Evolutionary conservation across 1,284 basidiomycete species (phyloP), one percentile per base, ranked within the genome.

Genomic region (Sanghuangporus baumii): DNA sequence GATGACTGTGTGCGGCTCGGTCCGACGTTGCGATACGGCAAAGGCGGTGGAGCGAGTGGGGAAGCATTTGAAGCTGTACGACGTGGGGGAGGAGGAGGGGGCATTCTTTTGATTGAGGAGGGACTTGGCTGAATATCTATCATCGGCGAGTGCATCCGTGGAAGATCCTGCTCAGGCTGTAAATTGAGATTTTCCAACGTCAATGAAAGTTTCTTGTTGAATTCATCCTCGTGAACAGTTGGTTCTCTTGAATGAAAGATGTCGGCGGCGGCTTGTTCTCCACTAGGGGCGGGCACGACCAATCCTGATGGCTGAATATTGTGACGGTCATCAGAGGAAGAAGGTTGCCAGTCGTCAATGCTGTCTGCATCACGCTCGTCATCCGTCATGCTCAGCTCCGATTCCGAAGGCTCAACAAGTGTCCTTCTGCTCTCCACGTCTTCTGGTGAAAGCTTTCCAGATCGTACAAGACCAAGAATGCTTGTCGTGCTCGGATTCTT

Each of bases 81-180:
- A n/a, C 62, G 56, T 4, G 67, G 67, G 31, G 63, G 57, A 16
- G 67, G 64, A 3, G 67, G 67, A 1, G 67, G 67, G 34, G 56
- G 62, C 23, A 60, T 60, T 20, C 62, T 52, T 26, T 64, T 64
- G 41, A 59, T 52, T 8, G 62, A 55, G 8, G 55, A 61, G 34
- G 46, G 41, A n/a, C 58, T 38, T 16, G 43, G 43, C 20, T 46
- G 43, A n/a, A 14, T 18, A 18, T 46, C 43, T 46, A 18, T 46
- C 43, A n/a, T 46, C 50, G 58, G 65, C 12, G 47, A 60, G 55
- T 18, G 55, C 7, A 56, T 46, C 20, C 38, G 36, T 7, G 43
- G 2, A 20, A 23, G 46, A 12, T 36, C 36, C 36, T 23, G 41
- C 47, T 18, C 36, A 37, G 20, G 23, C 52, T 61, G 55, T 9